These are phyloP conservation scores for Diutina siamensis DNA, from an alignment of 1,139 yeast species.

Conservation along the genomic window DNA sequence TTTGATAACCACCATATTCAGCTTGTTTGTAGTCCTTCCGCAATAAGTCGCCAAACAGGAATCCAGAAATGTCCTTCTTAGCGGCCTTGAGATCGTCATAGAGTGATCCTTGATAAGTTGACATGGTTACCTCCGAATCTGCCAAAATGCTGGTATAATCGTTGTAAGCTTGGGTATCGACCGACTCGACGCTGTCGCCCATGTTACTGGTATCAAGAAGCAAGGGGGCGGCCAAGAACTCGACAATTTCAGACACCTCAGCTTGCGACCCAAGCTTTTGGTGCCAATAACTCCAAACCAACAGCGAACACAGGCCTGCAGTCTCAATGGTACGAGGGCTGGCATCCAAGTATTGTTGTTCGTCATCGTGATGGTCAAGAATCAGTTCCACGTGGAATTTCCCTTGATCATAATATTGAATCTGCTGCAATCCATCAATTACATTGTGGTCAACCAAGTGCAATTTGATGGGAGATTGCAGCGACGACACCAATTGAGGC, in stretches of 20 bases:
- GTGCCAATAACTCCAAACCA: conserved; percentile 57
- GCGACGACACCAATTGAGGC: conserved; percentile 15
- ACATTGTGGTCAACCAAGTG: conserved; percentile 78
- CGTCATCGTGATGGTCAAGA: conserved; percentile 84
- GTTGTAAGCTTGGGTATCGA: conserved; percentile 37
- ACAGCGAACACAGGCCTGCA: conserved; percentile 70
- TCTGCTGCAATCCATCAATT: conserved; percentile 39
- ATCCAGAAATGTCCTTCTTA: conserved; percentile 53
- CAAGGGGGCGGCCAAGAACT: conserved; percentile 54
- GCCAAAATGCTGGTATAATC: conserved; percentile 15
- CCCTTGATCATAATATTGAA: conserved; percentile 13
- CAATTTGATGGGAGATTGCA: conserved; percentile 20
- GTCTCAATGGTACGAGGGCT: conserved; percentile 49
- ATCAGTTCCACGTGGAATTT: conserved; percentile 40
- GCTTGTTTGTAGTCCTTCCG: conserved; percentile 80
- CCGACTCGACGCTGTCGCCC: conserved; percentile 42
- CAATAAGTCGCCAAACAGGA: conserved; percentile 48
- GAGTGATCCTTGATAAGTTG: conserved; percentile 10
- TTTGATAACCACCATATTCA: conserved; percentile 22
- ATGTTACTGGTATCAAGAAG: conserved; percentile 63
- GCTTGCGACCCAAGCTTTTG: conserved; percentile 14
- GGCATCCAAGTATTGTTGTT: conserved; percentile 32
- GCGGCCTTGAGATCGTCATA: conserved; percentile 35
- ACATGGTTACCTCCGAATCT: conserved; percentile 5
- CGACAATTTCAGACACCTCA: conserved; percentile 17